Evolutionary conservation across 1,139 yeast species (phyloP).

Genomic region (Debaryomyces singareniensis): DNA sequence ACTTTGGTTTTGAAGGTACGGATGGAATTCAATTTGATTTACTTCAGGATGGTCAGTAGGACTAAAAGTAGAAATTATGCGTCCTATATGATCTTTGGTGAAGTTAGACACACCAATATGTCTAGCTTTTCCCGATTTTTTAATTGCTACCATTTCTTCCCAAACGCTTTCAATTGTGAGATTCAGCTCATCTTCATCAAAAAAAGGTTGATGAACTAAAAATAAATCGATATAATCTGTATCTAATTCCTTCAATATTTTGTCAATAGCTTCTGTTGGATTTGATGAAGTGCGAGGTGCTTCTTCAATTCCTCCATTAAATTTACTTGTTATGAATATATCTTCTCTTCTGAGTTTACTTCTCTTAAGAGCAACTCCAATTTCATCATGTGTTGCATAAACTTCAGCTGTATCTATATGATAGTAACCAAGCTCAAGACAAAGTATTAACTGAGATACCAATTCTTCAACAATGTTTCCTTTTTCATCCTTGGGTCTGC

Average conservation of each 20-base stretch:
- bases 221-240: conserved; percentile 45
- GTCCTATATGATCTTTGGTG: conserved; percentile 14
- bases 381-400: conserved; percentile 19
- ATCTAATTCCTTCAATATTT: conserved; percentile 25
- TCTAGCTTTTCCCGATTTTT: conserved; percentile 22
- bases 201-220: conserved; percentile 22
- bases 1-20: conserved; percentile 20
- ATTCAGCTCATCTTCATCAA: conserved; percentile 6
- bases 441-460: conserved; percentile 41
- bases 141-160: conserved; percentile 23
- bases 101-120: conserved; percentile 26
- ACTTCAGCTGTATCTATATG: conserved; percentile 23
- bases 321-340: conserved; percentile 19
- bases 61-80: conserved; percentile 9
- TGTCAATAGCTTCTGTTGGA: conserved; percentile 8
- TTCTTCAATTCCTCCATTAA: conserved; percentile 4
- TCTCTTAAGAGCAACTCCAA: conserved; percentile 12
- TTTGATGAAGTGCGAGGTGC: conserved; percentile 1
- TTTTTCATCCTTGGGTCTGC: conserved; percentile 27
- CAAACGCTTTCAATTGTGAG: conserved; percentile 16
- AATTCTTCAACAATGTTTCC: conserved; percentile 17
- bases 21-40: conserved; percentile 25
- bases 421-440: conserved; percentile 27
- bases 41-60: conserved; percentile 14
- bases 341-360: conserved; percentile 14